These are phyloP conservation scores for Neofusicoccum cordaticola DNA, from an alignment of 2,329 filamentous ascomycete species.

Conservation along the genomic window DNA sequence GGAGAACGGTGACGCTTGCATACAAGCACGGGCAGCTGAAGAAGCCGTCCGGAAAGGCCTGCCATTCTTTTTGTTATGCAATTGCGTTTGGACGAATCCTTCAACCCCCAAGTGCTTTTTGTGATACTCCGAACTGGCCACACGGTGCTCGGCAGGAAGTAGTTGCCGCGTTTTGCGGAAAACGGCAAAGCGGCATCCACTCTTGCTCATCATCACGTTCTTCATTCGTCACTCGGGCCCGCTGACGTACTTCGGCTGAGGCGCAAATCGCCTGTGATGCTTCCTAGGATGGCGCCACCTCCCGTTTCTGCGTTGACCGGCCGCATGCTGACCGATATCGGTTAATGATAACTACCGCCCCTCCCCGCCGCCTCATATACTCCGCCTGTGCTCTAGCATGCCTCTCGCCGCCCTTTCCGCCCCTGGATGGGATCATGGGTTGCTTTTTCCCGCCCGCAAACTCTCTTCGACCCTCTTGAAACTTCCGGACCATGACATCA, in stretches of 20 bases:
- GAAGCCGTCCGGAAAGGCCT: too few relatives aligned
- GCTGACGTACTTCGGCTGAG: background rate
- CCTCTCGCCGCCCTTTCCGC: background rate
- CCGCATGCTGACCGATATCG: background rate
- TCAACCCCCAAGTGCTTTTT: too few relatives aligned
- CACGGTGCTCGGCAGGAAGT: too few relatives aligned
- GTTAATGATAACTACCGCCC: background rate
- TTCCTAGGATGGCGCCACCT: background rate
- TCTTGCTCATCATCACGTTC: background rate
- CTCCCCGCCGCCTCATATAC: background rate
- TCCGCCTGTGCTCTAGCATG: background rate
- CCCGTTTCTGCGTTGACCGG: background rate
- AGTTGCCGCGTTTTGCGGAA: too few relatives aligned
- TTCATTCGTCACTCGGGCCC: background rate
- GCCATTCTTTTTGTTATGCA: too few relatives aligned
- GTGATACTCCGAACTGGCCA: too few relatives aligned
- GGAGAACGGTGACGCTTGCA: too few relatives aligned
- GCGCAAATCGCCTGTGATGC: too few relatives aligned
- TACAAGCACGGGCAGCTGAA: too few relatives aligned
- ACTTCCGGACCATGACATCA: background rate
- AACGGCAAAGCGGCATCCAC: background rate
- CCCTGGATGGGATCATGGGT: background rate
- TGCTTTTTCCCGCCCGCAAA: background rate
- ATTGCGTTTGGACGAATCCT: too few relatives aligned
- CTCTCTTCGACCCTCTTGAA: background rate